Evolutionary conservation across 2,329 filamentous ascomycete genomes (phyloP), one percentile per base, ranked within the genome.

Genomic region (Neopestalotiopsis clavispora): DNA sequence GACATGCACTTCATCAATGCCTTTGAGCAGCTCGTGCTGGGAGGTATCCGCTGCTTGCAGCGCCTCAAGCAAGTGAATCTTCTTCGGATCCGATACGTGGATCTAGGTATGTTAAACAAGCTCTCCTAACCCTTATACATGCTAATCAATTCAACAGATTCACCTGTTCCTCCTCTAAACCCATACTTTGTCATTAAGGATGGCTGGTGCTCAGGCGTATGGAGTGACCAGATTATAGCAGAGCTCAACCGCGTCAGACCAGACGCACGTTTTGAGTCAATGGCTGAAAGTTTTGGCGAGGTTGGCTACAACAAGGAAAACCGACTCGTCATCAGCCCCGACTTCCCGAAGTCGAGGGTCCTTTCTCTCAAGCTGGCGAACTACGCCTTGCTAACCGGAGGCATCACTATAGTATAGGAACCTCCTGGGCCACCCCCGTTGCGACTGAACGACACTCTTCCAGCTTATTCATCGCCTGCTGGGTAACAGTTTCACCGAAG

Each of bases 71-170:
- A 83, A n/a, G 79, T 94, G 40, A 82, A 89, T 59, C 89, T 89
- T 77, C 78, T 94, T 71, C 85, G 91, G 68, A 93, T 94, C 74
- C 89, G 92, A 67, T 94, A 92, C 74, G 90, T 94, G 66, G 92
- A 94, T 78, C 83, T 94, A 5, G 85, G 89, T 90, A 83, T 73
- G 83, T 78, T 10, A 17, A 4, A 28, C 30, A 23, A 13, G 64
- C 12, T 12, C 23, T 45, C 10, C 13, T 13, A 45, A 40, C 14
- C 14, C 14, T 28, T 20, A 2, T 14, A 17, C n/a, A 40, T 63
- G n/a, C 32, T 49, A 49, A 45, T 40, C 14, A 52, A 65, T n/a
- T 45, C 14, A n/a, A 14, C 38, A 90, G 92, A 94, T 75, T 92
- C 91, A 2, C 88, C 90, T 2, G 85, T 91, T 14, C 91, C 91